A percentile compares a stretch with the other conserved stretches of the same genome.
phyloP scores from a whole-genome alignment of 768 basidiomycete genomes.

The Leucocoprinus leucothites region DNA sequence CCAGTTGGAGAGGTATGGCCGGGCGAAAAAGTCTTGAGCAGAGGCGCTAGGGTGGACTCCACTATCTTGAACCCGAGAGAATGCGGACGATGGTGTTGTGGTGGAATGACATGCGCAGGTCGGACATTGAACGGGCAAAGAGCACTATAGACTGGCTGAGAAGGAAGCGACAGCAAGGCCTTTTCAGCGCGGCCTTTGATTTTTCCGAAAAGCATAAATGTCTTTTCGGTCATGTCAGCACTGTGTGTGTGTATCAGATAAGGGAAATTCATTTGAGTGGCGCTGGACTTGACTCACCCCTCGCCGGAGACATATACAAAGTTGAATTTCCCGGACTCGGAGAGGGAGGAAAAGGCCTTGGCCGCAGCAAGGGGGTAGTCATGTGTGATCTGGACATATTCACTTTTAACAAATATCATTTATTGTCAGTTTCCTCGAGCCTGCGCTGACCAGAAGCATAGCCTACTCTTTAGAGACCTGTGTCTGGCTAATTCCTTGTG shows the following conservation, averaged over 20 bases:
- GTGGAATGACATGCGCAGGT: conserved; percentile 14
- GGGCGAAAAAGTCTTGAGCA: conserved; percentile 5
- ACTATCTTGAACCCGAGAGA: not conserved
- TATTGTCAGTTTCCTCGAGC: not conserved
- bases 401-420: conserved; percentile 2
- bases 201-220: conserved; percentile 16
- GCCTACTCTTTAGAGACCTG: conserved; percentile 23
- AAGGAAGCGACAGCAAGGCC: conserved; percentile 15
- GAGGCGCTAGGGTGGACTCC: not conserved
- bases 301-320: conserved; percentile 27
- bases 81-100: not conserved
- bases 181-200: conserved; percentile 24
- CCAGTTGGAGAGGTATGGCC: conserved; percentile 16
- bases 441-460: not conserved
- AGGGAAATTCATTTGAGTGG: too few species aligned
- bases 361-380: conserved; percentile 25
- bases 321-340: conserved; percentile 22
- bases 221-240: conserved; percentile 23
- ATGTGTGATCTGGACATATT: conserved; percentile 25
- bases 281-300: conserved; percentile 10
- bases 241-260: conserved; percentile 8
- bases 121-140: conserved; percentile 21
- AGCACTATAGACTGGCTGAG: conserved; percentile 10
- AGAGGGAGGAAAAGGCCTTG: conserved; percentile 16
- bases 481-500: conserved; percentile 23